phyloP scores from a whole-genome alignment of 2,329 filamentous ascomycete species.

The Calonectria honghensis region DNA sequence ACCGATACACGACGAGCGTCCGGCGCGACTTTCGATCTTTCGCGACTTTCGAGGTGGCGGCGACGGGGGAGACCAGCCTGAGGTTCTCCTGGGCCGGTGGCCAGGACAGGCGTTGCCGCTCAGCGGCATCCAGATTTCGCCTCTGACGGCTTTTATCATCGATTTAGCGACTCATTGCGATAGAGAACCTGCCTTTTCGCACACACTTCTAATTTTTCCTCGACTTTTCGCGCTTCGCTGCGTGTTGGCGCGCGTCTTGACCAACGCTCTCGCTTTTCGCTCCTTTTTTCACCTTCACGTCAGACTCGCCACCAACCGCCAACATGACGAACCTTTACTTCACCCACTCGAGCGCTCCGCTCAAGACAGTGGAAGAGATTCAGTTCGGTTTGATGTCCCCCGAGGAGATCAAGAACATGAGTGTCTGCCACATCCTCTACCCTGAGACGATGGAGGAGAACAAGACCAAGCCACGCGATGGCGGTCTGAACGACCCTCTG shows the following conservation, averaged over 20 bases:
- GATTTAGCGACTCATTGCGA: conserved; percentile 52
- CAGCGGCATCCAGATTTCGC: conserved; percentile 64
- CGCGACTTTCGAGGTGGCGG: conserved; percentile 64
- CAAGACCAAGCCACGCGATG: conserved; percentile 90
- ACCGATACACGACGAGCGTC: conserved; percentile 58
- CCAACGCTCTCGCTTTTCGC: conserved; percentile 50
- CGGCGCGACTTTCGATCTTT: conserved; percentile 62
- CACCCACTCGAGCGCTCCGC: conserved; percentile 92
- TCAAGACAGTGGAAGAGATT: conserved; percentile 99
- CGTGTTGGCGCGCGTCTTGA: conserved; percentile 52
- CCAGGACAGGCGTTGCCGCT: conserved; percentile 66
- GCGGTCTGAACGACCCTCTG: conserved; percentile 95
- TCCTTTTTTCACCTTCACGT: conserved; percentile 52
- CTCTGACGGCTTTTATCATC: conserved; percentile 60
- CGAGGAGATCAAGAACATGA: conserved; percentile 99
- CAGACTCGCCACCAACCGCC: conserved; percentile 61
- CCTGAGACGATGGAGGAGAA: conserved; percentile 99
- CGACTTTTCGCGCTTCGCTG: conserved; percentile 52
- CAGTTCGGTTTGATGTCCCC: conserved; percentile 98
- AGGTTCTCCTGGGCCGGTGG: conserved; percentile 69
- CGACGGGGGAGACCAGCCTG: conserved; percentile 67
- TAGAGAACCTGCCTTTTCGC: conserved; percentile 48
- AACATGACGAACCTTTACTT: conserved; percentile 96
- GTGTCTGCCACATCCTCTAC: conserved; percentile 95
- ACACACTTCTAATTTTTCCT: conserved; percentile 50